phyloP scores from a whole-genome alignment of 192 early-diverging fungal genomes.

The Tieghemiomyces parasiticus region DNA sequence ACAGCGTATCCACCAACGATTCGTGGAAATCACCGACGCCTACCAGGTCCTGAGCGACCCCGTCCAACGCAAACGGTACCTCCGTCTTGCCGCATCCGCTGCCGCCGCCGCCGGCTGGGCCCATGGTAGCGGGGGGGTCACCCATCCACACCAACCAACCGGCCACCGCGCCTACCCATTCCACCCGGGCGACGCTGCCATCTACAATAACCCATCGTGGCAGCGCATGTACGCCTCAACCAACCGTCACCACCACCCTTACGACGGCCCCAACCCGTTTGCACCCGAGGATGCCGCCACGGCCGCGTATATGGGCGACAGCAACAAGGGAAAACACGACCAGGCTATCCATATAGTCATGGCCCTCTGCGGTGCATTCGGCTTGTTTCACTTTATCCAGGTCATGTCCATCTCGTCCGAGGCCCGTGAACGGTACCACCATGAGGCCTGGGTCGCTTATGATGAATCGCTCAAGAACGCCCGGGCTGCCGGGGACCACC shows the following conservation, averaged over 20 bases:
- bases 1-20: neutral
- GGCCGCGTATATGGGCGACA: no score
- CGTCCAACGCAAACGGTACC: constrained; percentile 2
- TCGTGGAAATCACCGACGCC: constrained; percentile 10
- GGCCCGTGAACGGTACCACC: neutral
- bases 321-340: no score
- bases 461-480: neutral
- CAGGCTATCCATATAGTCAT: neutral
- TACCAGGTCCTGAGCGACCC: constrained; percentile 2
- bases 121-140: neutral
- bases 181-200: constrained; percentile 2
- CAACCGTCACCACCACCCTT: neutral
- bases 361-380: neutral
- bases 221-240: neutral
- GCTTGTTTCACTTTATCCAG: constrained; percentile 3
- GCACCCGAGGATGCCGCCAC: neutral
- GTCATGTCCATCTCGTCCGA: neutral
- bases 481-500: neutral
- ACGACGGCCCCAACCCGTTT: neutral
- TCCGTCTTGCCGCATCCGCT: neutral
- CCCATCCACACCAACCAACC: neutral
- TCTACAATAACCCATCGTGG: constrained; percentile 7
- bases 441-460: constrained; percentile 4
- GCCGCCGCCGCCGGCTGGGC: neutral
- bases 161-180: neutral